Conservation (phyloP, 2,329 filamentous ascomycete genomes). For the Orbilia brochopaga region DNA sequence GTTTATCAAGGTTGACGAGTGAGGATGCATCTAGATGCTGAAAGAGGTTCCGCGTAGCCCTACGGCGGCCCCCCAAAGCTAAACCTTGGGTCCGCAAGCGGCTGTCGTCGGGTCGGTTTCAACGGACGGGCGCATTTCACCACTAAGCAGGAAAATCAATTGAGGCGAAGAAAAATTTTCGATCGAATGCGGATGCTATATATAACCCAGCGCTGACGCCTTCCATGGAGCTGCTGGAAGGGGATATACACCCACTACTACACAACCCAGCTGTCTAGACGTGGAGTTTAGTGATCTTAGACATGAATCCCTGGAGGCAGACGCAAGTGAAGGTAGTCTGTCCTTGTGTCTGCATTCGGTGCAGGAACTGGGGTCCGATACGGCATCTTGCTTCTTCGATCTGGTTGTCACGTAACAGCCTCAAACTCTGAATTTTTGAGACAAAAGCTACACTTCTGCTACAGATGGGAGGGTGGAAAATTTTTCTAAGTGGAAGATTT, state of each 20-base stretch:
- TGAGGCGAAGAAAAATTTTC: slow-evolving; percentile 27
- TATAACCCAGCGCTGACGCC: slow-evolving; percentile 45
- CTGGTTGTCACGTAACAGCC: slow-evolving; percentile 25
- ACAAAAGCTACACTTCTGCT: slow-evolving; percentile 8
- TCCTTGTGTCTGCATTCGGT: slow-evolving; percentile 51
- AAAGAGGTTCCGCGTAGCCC: background rate
- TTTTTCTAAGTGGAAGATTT: background rate
- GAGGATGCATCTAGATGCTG: background rate
- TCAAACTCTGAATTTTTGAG: slow-evolving; percentile 37
- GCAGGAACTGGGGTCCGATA: slow-evolving; percentile 43
- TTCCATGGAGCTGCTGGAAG: slow-evolving; percentile 37
- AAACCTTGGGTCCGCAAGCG: slow-evolving; percentile 35
- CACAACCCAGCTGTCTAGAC: slow-evolving; percentile 13
- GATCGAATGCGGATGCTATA: slow-evolving; percentile 48
- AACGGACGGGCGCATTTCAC: slow-evolving; percentile 26
- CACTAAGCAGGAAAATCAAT: background rate
- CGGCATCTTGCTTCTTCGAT: slow-evolving; percentile 22
- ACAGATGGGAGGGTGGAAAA: background rate
- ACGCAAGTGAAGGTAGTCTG: slow-evolving; percentile 42
- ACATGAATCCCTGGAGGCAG: slow-evolving; percentile 47
- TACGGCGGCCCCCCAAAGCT: slow-evolving; percentile 11
- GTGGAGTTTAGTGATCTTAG: slow-evolving; percentile 39
- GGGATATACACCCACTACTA: slow-evolving; percentile 47
- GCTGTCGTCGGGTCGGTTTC: slow-evolving; percentile 42
- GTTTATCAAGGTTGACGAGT: background rate